These are phyloP conservation scores for Clavispora asparagi DNA, from an alignment of 805 yeast genomes.

Conservation along the genomic window DNA sequence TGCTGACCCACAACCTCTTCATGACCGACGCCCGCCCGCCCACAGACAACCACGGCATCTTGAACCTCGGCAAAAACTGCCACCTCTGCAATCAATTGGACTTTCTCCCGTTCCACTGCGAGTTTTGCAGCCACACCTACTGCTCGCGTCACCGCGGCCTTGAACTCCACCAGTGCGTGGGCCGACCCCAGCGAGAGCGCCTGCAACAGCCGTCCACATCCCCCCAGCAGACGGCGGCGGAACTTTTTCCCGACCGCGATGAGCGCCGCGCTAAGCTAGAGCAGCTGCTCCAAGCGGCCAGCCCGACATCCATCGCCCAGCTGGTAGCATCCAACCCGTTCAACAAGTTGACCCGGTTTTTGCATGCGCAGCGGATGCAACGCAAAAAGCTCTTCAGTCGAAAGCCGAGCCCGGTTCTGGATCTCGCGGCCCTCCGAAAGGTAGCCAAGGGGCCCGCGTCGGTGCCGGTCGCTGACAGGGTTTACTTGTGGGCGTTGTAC, in stretches of 20 bases:
- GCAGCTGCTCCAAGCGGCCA: conserved; percentile 12
- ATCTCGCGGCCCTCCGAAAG: conserved; percentile 36
- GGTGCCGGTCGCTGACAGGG: conserved; percentile 38
- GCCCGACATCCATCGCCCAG: conserved; percentile 21
- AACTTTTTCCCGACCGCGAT: conserved; percentile 50
- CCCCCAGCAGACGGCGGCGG: conserved; percentile 35
- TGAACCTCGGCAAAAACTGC: conserved; percentile 59
- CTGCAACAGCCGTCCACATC: conserved; percentile 10
- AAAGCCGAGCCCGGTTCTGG: conserved; percentile 17
- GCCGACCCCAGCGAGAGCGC: conserved; percentile 2
- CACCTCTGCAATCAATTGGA: conserved; percentile 47
- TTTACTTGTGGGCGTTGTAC: conserved; percentile 45
- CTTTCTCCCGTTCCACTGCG: conserved; percentile 55
- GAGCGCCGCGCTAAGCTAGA: conserved; percentile 35
- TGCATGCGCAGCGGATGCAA: conserved; percentile 12
- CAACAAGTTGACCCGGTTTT: conserved; percentile 13
- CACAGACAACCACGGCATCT: conserved; percentile 29
- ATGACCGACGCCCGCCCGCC: conserved; percentile 18
- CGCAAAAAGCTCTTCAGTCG: conserved; percentile 9
- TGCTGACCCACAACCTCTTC: conserved; percentile 12
- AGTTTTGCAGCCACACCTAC: conserved; percentile 39
- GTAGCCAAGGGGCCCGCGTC: conserved; percentile 50
- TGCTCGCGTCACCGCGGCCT: conserved; percentile 47
- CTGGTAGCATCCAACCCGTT: conserved; percentile 8
- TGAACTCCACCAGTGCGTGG: conserved; percentile 28